phyloP scores from a whole-genome alignment of 495 filamentous ascomycete species.

The Trichoderma erinaceum region DNA sequence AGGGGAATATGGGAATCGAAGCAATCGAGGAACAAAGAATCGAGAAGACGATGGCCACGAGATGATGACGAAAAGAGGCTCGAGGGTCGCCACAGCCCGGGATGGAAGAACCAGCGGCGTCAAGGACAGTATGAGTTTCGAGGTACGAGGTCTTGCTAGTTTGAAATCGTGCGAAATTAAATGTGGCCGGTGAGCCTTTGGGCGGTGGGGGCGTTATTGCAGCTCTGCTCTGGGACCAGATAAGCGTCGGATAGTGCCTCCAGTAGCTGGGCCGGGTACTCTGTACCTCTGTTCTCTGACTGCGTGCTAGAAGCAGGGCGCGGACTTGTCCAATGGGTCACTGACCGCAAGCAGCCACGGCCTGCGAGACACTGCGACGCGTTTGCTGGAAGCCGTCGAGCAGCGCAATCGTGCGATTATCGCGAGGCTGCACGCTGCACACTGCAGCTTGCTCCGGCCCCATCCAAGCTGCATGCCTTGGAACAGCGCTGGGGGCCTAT shows the following conservation, averaged over 20 bases:
- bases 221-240: neutral
- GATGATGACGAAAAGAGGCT: neutral
- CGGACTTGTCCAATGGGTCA: neutral
- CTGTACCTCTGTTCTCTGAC: neutral
- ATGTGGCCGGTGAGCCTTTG: conserved; percentile 12
- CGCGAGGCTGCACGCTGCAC: conserved; percentile 14
- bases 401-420: conserved; percentile 5
- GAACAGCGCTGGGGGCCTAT: neutral
- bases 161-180: conserved; percentile 14
- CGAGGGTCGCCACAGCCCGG: conserved; percentile 7
- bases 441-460: neutral
- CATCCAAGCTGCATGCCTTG: neutral
- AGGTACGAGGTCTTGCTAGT: conserved; percentile 8
- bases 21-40: conserved; percentile 5
- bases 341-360: neutral
- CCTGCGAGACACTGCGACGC: neutral
- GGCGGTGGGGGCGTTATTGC: neutral
- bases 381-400: neutral
- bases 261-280: neutral
- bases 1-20: neutral
- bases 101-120: conserved; percentile 11
- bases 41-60: neutral
- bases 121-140: conserved; percentile 10
- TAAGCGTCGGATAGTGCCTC: neutral
- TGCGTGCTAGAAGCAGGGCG: neutral